Evolutionary conservation across 2,329 filamentous ascomycete genomes (phyloP).

Genomic region (Cytospora paraplurivora): DNA sequence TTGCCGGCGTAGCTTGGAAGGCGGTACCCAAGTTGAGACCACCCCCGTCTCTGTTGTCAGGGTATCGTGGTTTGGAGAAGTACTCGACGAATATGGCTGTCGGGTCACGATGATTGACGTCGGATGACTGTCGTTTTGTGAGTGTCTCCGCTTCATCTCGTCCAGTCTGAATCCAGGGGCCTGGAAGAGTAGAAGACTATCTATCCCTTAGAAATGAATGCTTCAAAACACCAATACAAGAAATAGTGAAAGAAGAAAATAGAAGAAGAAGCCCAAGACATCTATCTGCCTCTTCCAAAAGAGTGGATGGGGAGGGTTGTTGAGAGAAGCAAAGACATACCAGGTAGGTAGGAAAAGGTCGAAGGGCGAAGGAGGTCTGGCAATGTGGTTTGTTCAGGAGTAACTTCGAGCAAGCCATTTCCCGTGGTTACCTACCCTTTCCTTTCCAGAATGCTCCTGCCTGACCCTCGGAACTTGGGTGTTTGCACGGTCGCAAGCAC

Average conservation of each 20-base stretch:
- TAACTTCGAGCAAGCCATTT: not conserved
- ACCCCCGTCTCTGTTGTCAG: constrained; percentile 4
- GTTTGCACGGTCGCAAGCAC: not conserved
- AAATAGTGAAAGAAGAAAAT: constrained; percentile 11
- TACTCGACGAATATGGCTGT: constrained; percentile 8
- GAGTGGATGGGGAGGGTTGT: constrained; percentile 19
- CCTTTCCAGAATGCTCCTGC: not conserved
- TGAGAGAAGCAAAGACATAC: constrained; percentile 5
- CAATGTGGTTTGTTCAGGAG: not conserved
- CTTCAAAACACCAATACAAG: constrained; percentile 1
- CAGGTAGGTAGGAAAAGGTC: constrained; percentile 24
- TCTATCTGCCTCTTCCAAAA: constrained; percentile 14
- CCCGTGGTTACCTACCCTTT: not conserved
- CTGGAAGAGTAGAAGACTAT: not conserved
- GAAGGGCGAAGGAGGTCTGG: not conserved
- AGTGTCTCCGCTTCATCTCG: constrained; percentile 28
- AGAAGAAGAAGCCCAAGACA: constrained; percentile 8
- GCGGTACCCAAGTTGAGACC: constrained; percentile 31
- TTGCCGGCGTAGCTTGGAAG: constrained; percentile 43
- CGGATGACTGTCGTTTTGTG: constrained; percentile 14
- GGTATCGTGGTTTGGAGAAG: not conserved
- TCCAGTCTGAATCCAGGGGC: constrained; percentile 7
- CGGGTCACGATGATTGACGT: constrained; percentile 19
- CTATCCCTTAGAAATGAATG: constrained; percentile 1
- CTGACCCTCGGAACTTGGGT: not conserved